Base-by-base conservation (phyloP, 768 basidiomycete genomes). In the Pholiota molesta region DNA sequence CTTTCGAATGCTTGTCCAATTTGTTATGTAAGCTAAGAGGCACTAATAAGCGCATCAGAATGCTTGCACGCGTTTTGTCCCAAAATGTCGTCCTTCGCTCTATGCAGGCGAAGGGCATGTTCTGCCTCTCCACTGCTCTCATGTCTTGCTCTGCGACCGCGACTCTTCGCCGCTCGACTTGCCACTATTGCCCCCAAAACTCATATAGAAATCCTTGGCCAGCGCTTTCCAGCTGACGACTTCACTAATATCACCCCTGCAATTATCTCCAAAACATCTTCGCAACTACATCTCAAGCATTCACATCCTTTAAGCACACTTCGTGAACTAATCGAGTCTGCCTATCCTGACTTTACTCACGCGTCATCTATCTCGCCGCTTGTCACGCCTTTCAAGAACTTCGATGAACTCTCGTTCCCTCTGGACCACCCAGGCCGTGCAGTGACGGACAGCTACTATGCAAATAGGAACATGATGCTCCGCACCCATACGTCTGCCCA, bases 401-500 rank as follows among this genome's bases (percentile, higher is more conserved):
- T 99, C 74, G 97, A 99, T 76, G 93, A 97, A 66, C 88, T 99
- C 33, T 95, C 94, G 3, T 99, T 99, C 77, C 90, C 97, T 0
- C 69, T 78, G 14, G 95, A 98, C 78, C 97, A 99, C 73, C 95
- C 97, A 0, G 97, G 97, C 17, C 87, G 97, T 62, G 83, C 91
- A 23, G 80, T 87, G 49, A 93, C 92, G 45, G 97, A 99, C 79
- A 93, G 91, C 70, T 99, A 99, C 81, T 99, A 99, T 76, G 81
- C 97, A 71, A 99, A 99, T 79, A 84, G 82, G 68, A 79, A 87
- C 68, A 80, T 90, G 70, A 95, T 99, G 94, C 86, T 99, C 39
- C 90, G 97, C 44, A 99, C 97, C 0, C 97, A 99, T 73, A 98
- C 97, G 0, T 95, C 92, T n/a, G 94, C 97, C 4, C 97, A 99